Conservation (phyloP, 179 eudicot genomes). For the Dionaea muscipula region DNA sequence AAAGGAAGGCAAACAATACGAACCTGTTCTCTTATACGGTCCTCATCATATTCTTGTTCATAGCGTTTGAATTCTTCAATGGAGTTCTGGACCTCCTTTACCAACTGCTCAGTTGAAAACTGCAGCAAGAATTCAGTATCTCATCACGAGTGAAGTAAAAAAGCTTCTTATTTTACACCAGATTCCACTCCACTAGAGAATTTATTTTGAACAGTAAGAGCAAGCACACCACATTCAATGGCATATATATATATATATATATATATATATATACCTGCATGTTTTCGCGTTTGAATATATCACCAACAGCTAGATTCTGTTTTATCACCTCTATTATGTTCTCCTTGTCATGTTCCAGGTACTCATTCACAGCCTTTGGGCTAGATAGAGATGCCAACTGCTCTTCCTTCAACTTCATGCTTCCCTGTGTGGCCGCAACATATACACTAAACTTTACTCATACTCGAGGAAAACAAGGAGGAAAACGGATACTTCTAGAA, state of each 20-base stretch:
- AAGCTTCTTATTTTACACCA: not conserved
- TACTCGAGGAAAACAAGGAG: not conserved
- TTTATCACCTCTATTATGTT: constrained; percentile 53
- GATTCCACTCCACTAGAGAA: not conserved
- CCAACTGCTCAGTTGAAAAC: constrained; percentile 69
- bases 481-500: not conserved
- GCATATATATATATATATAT: not conserved
- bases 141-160: not conserved
- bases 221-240: not conserved
- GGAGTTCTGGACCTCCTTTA: constrained; percentile 80
- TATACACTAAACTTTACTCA: constrained; percentile 5
- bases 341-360: constrained; percentile 57
- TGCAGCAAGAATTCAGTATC: constrained; percentile 17
- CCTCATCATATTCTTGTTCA: constrained; percentile 76
- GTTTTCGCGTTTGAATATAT: constrained; percentile 77
- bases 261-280: constrained; percentile 38
- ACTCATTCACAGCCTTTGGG: constrained; percentile 58
- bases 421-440: constrained; percentile 36
- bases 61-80: constrained; percentile 63
- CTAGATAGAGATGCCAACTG: constrained; percentile 74
- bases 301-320: constrained; percentile 88
- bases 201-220: not conserved
- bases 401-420: constrained; percentile 61
- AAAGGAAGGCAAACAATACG: not conserved
- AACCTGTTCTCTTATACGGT: constrained; percentile 71